phyloP scores from a whole-genome alignment of 208 protist species.

The Acanthamoeba healyi region DNA sequence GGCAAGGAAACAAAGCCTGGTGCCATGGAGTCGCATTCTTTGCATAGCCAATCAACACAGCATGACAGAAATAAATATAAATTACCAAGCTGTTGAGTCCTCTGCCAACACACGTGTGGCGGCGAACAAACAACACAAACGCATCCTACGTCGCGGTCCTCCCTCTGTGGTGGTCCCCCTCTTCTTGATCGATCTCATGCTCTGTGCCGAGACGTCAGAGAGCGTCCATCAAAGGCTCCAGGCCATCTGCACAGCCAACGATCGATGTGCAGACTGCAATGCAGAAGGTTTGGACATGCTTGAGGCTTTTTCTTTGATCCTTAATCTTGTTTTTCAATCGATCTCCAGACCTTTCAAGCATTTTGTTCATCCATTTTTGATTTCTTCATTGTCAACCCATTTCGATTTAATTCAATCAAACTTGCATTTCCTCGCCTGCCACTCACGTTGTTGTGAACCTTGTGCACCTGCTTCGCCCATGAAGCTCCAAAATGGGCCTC shows the following conservation, averaged over 20 bases:
- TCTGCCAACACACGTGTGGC: no score
- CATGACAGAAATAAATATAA: no score
- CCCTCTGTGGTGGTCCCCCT: neutral
- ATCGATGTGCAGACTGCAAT: slow-evolving; percentile 32
- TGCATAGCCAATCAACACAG: no score
- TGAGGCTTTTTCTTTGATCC: neutral
- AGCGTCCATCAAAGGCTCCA: neutral
- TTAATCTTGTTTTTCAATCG: no score
- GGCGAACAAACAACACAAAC: no score
- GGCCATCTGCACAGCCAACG: slow-evolving; percentile 43
- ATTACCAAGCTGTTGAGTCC: no score
- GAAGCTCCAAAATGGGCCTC: slow-evolving; percentile 79
- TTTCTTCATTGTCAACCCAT: no score
- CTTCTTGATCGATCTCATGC: neutral
- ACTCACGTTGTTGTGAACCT: neutral
- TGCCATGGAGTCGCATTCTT: no score
- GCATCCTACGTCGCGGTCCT: neutral
- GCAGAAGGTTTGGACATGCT: slow-evolving; percentile 54
- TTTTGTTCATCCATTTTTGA: no score
- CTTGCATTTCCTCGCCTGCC: neutral
- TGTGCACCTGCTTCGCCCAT: neutral
- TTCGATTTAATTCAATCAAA: no score
- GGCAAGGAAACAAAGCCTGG: no score
- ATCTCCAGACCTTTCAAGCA: no score
- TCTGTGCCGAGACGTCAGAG: neutral